Percentiles rank a stretch among this genome's conserved stretches.
phyloP scores from a whole-genome alignment of 192 early-diverging fungal genomes.

The Podila epicladia region DNA sequence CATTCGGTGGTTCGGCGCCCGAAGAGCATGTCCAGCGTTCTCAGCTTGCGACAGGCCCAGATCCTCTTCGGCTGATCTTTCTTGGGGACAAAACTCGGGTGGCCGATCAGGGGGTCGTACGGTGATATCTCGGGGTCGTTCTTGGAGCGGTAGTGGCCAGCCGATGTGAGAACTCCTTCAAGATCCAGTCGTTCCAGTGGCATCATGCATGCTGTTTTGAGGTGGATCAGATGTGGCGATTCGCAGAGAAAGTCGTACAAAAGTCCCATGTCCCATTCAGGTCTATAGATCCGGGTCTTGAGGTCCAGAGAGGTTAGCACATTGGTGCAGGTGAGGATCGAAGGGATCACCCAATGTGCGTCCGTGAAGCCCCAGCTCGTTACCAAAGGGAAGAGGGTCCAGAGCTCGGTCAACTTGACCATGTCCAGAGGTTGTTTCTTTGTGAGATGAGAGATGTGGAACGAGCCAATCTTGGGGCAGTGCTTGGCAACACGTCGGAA shows the following conservation, averaged over 20 bases:
- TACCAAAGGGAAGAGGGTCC: not conserved
- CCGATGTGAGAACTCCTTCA: not conserved
- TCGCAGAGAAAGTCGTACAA: not conserved
- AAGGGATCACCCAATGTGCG: not conserved
- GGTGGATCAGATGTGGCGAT: constrained; percentile 1
- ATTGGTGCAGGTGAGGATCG: not conserved
- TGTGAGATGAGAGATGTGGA: not conserved
- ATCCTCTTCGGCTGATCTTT: not conserved
- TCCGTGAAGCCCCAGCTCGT: not conserved
- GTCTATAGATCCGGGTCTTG: not conserved
- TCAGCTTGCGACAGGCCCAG: not conserved
- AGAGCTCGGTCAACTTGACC: not conserved
- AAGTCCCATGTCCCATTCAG: not conserved
- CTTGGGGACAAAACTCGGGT: not conserved
- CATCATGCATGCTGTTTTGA: not conserved
- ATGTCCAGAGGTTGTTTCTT: not conserved
- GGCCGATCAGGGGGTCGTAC: not conserved
- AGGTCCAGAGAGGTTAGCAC: not conserved
- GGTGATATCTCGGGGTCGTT: not conserved
- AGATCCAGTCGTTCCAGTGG: not conserved
- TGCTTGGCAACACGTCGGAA: no score
- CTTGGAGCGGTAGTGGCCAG: not conserved
- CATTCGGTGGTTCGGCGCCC: not conserved
- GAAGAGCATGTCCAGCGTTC: not conserved
- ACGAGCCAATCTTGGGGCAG: not conserved